Base-by-base conservation (phyloP, 495 filamentous ascomycete genomes). In the Talaromyces liani region DNA sequence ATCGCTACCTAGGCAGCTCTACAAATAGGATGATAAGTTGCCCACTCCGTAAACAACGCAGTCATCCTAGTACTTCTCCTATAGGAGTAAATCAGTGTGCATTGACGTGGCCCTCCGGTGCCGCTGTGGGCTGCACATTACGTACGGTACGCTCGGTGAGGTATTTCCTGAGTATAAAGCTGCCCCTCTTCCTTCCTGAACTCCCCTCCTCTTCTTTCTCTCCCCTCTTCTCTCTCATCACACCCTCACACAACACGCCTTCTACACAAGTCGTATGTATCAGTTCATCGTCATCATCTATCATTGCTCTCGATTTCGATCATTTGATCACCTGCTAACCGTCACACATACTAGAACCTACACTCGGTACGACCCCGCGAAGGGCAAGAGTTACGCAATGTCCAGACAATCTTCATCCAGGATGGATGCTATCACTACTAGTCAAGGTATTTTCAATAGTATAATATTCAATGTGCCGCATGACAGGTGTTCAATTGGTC, bases 361-460 rank as follows among this genome's bases (percentile, higher is more conserved):
- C 14, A 61, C 45, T 36, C 61, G 62, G 62, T 63, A 63, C 62
- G 62, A 63, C 29, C 55, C 62, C 51, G 62, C 51, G 29, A 25
- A 14, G 34, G 62, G 62, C 47, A 31, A 9, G 55, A 58, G 62
- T 58, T 33, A 49, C 62, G 62, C 33, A 58, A 57, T 63, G 53
- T 58, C 53, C 51, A 57, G 16, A 49, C 16, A 27, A 31, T 27
- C n/a, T 41, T 53, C 51, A 16, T 41, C 14, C 62, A 63, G 14
- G 62, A 63, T 63, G 62, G 39, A 51, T 18, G 27, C 33, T 34
- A 57, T 51, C 54, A 58, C 69, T 60, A 68, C 62, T 69, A 75
- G 66, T 85, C 82, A 82, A 85, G 82, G 82, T 85, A 85, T 81
- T 75, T 78, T 82, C 71, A 75, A 45, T 59, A 67, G 71, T 80